Conservation (phyloP, 2,329 filamentous ascomycete species). For the Fusarium veterinarium region DNA sequence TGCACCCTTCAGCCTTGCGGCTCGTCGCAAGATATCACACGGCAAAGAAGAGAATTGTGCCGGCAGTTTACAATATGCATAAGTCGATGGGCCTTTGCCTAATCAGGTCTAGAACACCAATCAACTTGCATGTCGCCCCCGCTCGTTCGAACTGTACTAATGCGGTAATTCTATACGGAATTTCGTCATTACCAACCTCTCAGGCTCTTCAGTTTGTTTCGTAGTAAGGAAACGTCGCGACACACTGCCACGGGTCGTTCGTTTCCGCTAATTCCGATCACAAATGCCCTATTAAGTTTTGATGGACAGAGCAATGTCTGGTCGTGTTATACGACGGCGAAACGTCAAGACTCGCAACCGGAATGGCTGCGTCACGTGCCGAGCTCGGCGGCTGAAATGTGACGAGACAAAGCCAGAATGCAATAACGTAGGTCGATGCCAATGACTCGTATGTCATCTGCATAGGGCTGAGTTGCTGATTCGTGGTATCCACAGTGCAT, state of each 20-base stretch:
- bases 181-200: not conserved
- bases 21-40: not conserved
- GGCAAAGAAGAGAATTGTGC: not conserved
- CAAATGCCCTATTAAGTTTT: not conserved
- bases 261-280: not conserved
- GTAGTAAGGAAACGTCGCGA: not conserved
- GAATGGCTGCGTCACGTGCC: conserved; percentile 24
- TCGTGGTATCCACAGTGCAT: not conserved
- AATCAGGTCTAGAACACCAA: not conserved
- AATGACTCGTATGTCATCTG: not conserved
- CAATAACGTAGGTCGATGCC: conserved; percentile 3
- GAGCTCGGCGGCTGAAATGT: conserved; percentile 24
- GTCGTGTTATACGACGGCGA: conserved; percentile 1
- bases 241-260: not conserved
- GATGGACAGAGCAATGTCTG: not conserved
- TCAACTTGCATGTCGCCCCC: not conserved
- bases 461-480: too few species aligned
- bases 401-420: conserved; percentile 26
- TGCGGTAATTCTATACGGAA: not conserved
- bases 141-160: not conserved
- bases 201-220: not conserved
- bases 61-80: not conserved
- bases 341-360: conserved; percentile 27
- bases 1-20: not conserved
- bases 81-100: not conserved